Evolutionary conservation across 1,284 basidiomycete species (phyloP).

Genomic region (Malassezia obtusa): DNA sequence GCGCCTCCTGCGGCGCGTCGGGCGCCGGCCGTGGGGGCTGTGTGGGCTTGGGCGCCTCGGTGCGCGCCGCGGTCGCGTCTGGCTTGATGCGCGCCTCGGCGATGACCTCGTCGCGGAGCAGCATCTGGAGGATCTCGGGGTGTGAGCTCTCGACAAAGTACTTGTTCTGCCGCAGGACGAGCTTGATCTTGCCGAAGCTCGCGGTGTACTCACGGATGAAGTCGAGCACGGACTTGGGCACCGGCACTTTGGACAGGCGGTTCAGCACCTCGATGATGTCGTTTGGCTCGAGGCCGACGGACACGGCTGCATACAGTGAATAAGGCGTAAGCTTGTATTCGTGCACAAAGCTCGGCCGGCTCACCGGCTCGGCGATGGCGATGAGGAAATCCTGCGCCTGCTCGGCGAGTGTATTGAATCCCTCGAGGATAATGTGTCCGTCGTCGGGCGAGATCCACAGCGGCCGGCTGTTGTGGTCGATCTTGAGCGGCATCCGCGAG

Average conservation of each 20-base stretch:
- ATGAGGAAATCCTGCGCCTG: constrained; percentile 97
- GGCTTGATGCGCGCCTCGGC: constrained; percentile 32
- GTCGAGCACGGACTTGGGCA: constrained; percentile 37
- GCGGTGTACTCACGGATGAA: constrained; percentile 45
- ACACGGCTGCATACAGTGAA: constrained; percentile 95
- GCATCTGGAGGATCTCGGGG: constrained; percentile 40
- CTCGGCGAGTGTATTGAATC: constrained; percentile 68
- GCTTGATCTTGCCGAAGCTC: constrained; percentile 48
- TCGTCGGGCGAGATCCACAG: constrained; percentile 47
- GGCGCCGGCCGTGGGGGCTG: neutral
- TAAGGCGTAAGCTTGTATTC: constrained; percentile 98
- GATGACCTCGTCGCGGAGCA: constrained; percentile 42
- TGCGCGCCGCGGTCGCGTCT: constrained; percentile 14
- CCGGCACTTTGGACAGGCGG: constrained; percentile 44
- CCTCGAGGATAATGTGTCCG: constrained; percentile 45
- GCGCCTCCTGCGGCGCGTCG: neutral
- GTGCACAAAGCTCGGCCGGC: constrained; percentile 95
- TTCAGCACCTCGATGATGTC: constrained; percentile 86
- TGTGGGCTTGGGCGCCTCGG: neutral
- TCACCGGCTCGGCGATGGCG: constrained; percentile 96
- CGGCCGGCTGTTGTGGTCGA: constrained; percentile 39
- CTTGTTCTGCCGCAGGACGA: constrained; percentile 47
- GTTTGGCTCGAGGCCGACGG: constrained; percentile 91
- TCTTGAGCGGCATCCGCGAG: constrained; percentile 41
- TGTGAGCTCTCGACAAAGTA: constrained; percentile 47